Conservation (phyloP, 164 flowering plant species). For the Vitis cinerea region DNA sequence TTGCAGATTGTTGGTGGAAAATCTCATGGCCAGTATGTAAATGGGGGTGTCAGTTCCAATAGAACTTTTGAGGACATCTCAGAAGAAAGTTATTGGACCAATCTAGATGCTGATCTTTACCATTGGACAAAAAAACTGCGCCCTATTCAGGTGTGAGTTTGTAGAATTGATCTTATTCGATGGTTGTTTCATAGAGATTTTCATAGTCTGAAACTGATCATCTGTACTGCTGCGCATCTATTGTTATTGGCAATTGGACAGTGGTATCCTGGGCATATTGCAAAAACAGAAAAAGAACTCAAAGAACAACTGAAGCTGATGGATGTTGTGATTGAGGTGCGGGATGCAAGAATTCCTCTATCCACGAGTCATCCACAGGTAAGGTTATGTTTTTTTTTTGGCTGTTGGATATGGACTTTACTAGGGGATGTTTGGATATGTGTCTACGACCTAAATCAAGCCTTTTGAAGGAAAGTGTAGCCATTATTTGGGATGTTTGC, state of each 20-base stretch:
- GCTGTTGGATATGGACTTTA: not conserved
- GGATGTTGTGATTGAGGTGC: conserved; percentile 97
- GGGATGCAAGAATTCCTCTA: conserved; percentile 95
- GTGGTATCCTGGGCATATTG: conserved; percentile 99
- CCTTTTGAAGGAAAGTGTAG: too few relatives aligned
- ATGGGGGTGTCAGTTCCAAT: conserved; percentile 15
- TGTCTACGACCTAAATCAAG: not conserved
- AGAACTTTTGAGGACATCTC: conserved; percentile 7
- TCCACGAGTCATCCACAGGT: conserved; percentile 93
- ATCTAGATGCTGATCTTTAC: conserved; percentile 71
- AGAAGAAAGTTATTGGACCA: conserved; percentile 62
- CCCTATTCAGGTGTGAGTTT: conserved; percentile 72
- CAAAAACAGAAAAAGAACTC: conserved; percentile 87
- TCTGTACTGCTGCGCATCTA: too few relatives aligned
- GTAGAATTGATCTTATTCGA: not conserved
- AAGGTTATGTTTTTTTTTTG: not conserved
- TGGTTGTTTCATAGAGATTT: not conserved
- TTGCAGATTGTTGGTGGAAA: conserved; percentile 72
- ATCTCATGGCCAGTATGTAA: conserved; percentile 29
- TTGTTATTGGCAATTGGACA: conserved; percentile 28
- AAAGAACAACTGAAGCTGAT: conserved; percentile 90
- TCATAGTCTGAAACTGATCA: not conserved
- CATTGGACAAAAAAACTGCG: conserved; percentile 77
- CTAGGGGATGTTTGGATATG: not conserved
- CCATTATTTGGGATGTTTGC: too few relatives aligned